Evolutionary conservation across 192 early-diverging fungal species (phyloP).

Genomic region (Rhizoclosmatium globosum): DNA sequence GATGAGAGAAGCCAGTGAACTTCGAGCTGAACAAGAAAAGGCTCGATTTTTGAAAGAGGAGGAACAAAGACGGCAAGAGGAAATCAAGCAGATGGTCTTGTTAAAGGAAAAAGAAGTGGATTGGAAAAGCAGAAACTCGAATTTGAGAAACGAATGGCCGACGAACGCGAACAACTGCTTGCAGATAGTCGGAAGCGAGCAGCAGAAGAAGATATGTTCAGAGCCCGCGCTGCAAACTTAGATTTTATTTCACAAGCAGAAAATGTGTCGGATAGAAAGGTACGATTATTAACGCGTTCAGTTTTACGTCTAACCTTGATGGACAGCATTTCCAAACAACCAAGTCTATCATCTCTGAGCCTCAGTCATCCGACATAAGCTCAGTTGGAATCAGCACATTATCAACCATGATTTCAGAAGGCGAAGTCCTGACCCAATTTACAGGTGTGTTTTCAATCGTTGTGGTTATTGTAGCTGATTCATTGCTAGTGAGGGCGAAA

Average conservation of each 20-base stretch:
- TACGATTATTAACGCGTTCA: too few species aligned
- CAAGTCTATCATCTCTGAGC: too few species aligned
- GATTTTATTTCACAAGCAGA: not conserved
- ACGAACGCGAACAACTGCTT: conserved; percentile 1
- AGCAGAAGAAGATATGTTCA: not conserved
- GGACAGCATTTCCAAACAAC: too few species aligned
- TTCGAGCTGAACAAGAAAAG: conserved; percentile 16
- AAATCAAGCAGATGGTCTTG: not conserved
- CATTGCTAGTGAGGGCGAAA: conserved; percentile 24
- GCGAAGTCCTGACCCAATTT: conserved; percentile 42
- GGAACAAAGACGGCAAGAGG: conserved; percentile 9
- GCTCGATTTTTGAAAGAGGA: not conserved
- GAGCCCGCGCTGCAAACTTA: not conserved
- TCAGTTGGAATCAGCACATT: conserved; percentile 36
- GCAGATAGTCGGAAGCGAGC: not conserved
- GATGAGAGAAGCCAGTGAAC: conserved; percentile 28
- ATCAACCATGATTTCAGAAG: conserved; percentile 42
- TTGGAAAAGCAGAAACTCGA: conserved; percentile 18
- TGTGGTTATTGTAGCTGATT: not conserved
- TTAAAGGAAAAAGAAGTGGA: conserved; percentile 17
- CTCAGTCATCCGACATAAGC: not conserved
- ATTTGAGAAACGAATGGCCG: conserved; percentile 11
- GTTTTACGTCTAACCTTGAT: too few species aligned
- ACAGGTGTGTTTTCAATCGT: conserved; percentile 25
- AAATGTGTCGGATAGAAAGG: too few species aligned